These are phyloP conservation scores for Linum tenue DNA, from an alignment of 345 rosid species.

Conservation along the genomic window DNA sequence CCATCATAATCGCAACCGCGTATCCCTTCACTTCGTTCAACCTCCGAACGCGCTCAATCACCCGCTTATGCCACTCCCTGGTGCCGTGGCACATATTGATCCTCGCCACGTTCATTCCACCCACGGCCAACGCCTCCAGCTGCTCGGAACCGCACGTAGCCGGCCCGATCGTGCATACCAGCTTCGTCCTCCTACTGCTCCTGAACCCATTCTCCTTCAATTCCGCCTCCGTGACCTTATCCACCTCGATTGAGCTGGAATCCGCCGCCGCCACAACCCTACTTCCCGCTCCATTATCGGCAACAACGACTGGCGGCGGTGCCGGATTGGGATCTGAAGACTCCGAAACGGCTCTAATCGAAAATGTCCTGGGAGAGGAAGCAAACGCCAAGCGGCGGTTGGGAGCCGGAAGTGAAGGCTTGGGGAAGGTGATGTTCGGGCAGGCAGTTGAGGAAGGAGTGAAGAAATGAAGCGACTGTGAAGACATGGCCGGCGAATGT, in stretches of 20 bases:
- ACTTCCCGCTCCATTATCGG: slow-evolving; percentile 45
- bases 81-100: slow-evolving; percentile 64
- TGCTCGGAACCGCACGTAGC: slow-evolving; percentile 45
- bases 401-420: slow-evolving; percentile 29
- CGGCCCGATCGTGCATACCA: slow-evolving; percentile 67
- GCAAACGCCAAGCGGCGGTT: slow-evolving; percentile 25
- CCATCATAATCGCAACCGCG: slow-evolving; percentile 57
- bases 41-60: slow-evolving; percentile 43
- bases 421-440: slow-evolving; percentile 24
- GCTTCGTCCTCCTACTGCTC: slow-evolving; percentile 69
- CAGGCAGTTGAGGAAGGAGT: slow-evolving; percentile 32
- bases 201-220: slow-evolving; percentile 52
- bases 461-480: slow-evolving; percentile 59
- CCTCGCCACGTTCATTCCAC: slow-evolving; percentile 74
- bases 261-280: slow-evolving; percentile 16
- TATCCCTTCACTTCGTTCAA: slow-evolving; percentile 47
- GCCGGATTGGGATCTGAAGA: slow-evolving; percentile 37
- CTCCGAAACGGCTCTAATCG: slow-evolving; percentile 31
- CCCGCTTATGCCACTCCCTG: slow-evolving; percentile 54
- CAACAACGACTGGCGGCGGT: slow-evolving; percentile 34
- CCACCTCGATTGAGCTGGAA: slow-evolving; percentile 10
- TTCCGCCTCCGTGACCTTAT: slow-evolving; percentile 43
- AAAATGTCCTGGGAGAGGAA: slow-evolving; percentile 16
- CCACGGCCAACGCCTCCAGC: slow-evolving; percentile 49
- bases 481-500: slow-evolving; percentile 30